Evolutionary conservation across 768 basidiomycete species (phyloP), one percentile per base, ranked within the genome.

Genomic region (Exsudoporus frostii): DNA sequence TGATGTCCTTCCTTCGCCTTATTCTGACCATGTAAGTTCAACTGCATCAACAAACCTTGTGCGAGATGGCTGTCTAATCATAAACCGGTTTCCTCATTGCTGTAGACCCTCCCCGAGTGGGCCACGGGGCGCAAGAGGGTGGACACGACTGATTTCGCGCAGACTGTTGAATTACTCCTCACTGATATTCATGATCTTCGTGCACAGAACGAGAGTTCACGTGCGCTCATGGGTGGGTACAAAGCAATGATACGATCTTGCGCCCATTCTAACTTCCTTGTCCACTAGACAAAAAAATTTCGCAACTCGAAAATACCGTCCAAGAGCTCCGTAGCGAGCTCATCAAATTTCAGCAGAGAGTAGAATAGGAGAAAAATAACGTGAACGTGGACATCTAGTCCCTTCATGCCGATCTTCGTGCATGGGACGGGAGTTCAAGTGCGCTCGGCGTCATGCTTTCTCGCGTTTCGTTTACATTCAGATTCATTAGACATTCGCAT

Each of bases 241-340:
- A 2, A n/a, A n/a, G n/a, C n/a, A n/a, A n/a, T n/a, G n/a, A n/a
- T n/a, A n/a, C n/a, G n/a, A n/a, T n/a, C 9, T 11, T 8, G 9
- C 1, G 1, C 14, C n/a, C n/a, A 17, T 34, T 33, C 49, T 58
- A 15, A 48, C 22, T 7, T 22, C 19, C 22, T 4, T 29, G 15
- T 30, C 13, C 24, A 37, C 27, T 7, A 59, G 57, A 46, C 29
- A 42, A 25, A 20, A 59, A 37, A 27, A 42, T 54, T 8, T 10
- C 14, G 1, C n/a, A 29, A 13, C 51, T 58, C 5, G 51, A 48
- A 11, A 25, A 46, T 19, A 49, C 30, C 9, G 20, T 54, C 4
- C 43, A 53, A 29, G 47, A 37, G 4, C 57, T 49, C 15, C 57
- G 34, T 45, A 2, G 19, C 1, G 38, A 49, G 38, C 34, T 59